Evolutionary conservation across 2,329 filamentous ascomycete species (phyloP), one percentile per base, ranked within the genome.

Genomic region (Alternaria gansuensis): DNA sequence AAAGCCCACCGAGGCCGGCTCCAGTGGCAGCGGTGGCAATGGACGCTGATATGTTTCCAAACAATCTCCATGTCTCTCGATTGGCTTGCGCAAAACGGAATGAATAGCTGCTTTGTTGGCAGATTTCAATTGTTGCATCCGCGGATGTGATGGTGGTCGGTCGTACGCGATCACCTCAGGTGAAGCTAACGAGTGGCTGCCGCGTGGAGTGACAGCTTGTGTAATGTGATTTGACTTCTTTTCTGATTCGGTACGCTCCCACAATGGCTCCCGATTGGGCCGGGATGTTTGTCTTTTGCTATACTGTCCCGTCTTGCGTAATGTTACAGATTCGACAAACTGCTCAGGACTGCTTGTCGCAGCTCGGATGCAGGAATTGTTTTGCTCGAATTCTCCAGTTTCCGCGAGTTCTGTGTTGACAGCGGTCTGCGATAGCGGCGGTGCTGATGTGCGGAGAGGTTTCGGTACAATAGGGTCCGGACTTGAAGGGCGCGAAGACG

Each of bases 401-500:
- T 28, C 24, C 13, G 10, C 13, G 28, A 34, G 5, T 17, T 24
- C 34, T 10, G 29, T 2, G 3, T 41, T 41, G 5, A 24, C 7
- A 10, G 17, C 21, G 3, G 17, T 24, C 21, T 31, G 57, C 11
- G 26, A 26, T 24, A 26, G 21, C 21, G 23, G 17, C 5, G 31
- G 40, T 24, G 5, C 4, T 8, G 14, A 33, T 33, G 41, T 28
- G 13, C 33, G 51, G 14, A 58, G 24, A 5, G 59, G 64, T 34
- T 41, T 49, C 26, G 59, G 56, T 21, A 44, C 50, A 29, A 67
- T 55, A 54, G 8, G 5, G 13, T 66, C 54, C n/a, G 62, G 64
- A 43, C 59, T 68, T 6, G 59, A 23, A 37, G 64, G 44, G 33
- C 66, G 57, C 24, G 67, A 69, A 9, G 65, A 65, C 7, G 58